Evolutionary conservation across 768 basidiomycete species (phyloP), one percentile per base, ranked within the genome.

Genomic region (Mycena rebaudengoi): DNA sequence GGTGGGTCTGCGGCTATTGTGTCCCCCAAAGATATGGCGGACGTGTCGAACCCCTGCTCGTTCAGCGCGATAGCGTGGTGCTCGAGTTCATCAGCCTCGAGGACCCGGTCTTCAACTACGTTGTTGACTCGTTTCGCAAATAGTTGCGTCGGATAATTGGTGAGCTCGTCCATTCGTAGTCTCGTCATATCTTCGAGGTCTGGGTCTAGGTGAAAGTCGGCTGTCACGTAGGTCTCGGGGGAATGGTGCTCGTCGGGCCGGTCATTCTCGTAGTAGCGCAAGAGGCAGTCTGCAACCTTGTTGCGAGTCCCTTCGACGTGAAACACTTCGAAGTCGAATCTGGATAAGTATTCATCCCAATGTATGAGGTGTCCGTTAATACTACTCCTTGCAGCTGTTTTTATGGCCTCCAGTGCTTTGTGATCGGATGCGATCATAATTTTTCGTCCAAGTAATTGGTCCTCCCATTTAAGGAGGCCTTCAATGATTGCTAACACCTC

Each of bases 271-370:
- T 70, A 79, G 50, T 75, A 77, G 0, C 70, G 66, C 0, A 76
- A 79, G 1, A 79, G 33, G 13, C 59, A 64, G 50, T 79, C 74
- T 0, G 73, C 75, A 3, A 79, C 74, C n/a, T 67, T 73, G 30
- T 78, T 78, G 0, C 29, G 35, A 0, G 16, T 39, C 0, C 75
- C 76, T 13, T 70, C 61, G 0, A 74, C 70, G 60, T 75, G 71
- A 10, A 28, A n/a, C 4, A 75, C 68, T 2, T 69, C 56, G 41
- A 48, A 69, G 44, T 78, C 46, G 43, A 77, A 79, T 3, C 67
- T 18, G 3, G 52, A 57, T 3, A 77, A 23, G 44, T 73, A 78
- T 23, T 78, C 74, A 32, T 63, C 57, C 75, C 75, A 79, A n/a
- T 70, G 43, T 3, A 57, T 53, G n/a, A 66, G 69, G 7, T 71